These are phyloP conservation scores for Senna tora DNA, from an alignment of 306 rosid genomes.

Conservation along the genomic window DNA sequence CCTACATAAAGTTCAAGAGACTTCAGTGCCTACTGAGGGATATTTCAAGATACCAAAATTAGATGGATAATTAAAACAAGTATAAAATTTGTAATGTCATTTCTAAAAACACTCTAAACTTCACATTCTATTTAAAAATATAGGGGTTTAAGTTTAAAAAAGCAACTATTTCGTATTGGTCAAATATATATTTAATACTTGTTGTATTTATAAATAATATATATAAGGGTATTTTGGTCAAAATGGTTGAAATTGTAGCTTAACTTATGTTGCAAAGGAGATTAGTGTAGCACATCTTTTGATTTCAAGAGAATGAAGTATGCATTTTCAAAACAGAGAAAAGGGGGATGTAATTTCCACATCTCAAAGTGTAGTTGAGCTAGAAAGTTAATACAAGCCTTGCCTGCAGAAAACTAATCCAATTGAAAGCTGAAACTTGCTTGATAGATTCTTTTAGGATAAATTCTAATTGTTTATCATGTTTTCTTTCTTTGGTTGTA, in stretches of 20 bases:
- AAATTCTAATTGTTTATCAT: not conserved
- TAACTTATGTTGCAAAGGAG: no score
- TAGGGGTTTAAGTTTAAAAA: no score
- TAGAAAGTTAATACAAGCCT: not conserved
- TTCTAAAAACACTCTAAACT: not conserved
- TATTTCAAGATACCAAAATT: not conserved
- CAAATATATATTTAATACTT: no score
- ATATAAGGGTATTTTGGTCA: no score
- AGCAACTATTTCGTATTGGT: no score
- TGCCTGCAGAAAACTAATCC: not conserved
- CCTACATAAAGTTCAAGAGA: not conserved
- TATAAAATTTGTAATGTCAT: not conserved
- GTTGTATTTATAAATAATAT: no score
- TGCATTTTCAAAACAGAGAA: no score
- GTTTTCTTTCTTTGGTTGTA: conserved; percentile 31
- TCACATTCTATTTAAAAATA: not conserved
- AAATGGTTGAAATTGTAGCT: no score
- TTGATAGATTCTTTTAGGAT: not conserved
- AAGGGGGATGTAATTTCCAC: no score
- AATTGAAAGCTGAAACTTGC: not conserved
- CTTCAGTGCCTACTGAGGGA: not conserved
- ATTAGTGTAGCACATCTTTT: no score
- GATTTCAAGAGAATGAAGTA: no score
- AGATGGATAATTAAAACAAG: not conserved
- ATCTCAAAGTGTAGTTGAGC: no score